These are phyloP conservation scores for Blastobotrys arbuscula DNA, from an alignment of 1,139 yeast genomes.

Conservation along the genomic window DNA sequence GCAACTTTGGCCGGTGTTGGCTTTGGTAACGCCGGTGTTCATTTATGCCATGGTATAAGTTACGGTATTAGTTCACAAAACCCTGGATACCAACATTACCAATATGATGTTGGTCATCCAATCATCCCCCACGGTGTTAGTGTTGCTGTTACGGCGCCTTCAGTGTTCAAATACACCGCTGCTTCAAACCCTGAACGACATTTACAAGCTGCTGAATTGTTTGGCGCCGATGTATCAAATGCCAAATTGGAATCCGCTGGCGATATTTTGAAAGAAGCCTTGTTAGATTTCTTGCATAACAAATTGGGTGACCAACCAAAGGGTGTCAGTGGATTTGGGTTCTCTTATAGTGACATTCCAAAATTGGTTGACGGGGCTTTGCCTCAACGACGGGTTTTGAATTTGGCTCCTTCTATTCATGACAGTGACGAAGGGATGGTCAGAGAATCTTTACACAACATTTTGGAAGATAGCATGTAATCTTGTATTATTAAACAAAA, in stretches of 20 bases:
- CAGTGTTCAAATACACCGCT: constrained; percentile 38
- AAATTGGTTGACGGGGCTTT: constrained; percentile 37
- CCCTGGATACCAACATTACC: constrained; percentile 36
- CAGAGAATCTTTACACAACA: constrained; percentile 24
- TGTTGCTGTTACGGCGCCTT: constrained; percentile 40
- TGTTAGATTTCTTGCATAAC: constrained; percentile 33
- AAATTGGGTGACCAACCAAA: constrained; percentile 36
- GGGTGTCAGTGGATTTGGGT: constrained; percentile 36
- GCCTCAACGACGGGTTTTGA: constrained; percentile 38
- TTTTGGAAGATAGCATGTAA: constrained; percentile 22
- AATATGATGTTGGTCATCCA: constrained; percentile 37
- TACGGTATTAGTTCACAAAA: constrained; percentile 39
- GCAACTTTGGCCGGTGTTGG: constrained; percentile 42
- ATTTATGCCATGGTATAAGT: constrained; percentile 39
- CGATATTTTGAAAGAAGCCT: constrained; percentile 35
- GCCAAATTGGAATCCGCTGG: constrained; percentile 38
- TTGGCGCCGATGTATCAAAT: constrained; percentile 37
- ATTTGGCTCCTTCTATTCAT: constrained; percentile 34
- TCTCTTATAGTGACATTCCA: constrained; percentile 31
- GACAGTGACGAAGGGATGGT: constrained; percentile 28
- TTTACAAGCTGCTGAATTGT: constrained; percentile 35
- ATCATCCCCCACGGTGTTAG: constrained; percentile 40
- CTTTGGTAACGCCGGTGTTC: constrained; percentile 41
- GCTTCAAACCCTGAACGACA: constrained; percentile 40
- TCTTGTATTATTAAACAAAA: not conserved